Conservation (phyloP, 1,284 basidiomycete species). For the Ganoderma multipileum region DNA sequence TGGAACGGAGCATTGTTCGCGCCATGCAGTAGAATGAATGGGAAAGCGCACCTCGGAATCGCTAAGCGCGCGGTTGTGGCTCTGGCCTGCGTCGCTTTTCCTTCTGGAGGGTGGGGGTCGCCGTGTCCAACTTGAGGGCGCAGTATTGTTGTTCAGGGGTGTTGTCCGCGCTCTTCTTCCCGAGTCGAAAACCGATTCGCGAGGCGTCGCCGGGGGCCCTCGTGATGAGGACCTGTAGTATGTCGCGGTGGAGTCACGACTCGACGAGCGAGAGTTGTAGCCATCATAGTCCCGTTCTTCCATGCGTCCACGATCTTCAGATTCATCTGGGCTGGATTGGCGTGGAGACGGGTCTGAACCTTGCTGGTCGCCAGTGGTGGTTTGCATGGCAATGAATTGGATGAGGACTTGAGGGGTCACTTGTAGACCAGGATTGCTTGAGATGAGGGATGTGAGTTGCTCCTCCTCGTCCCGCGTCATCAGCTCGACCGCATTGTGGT, state of each 20-base stretch:
- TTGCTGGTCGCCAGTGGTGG: slow-evolving; percentile 52
- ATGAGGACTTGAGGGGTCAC: slow-evolving; percentile 73
- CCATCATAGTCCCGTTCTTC: slow-evolving; percentile 44
- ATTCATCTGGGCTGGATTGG: slow-evolving; percentile 20
- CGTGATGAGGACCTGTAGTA: slow-evolving; percentile 50
- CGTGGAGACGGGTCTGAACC: slow-evolving; percentile 42
- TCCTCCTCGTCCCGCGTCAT: slow-evolving; percentile 63
- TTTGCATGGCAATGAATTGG: slow-evolving; percentile 68
- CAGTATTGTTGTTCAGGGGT: slow-evolving; percentile 57
- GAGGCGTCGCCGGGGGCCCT: slow-evolving; percentile 50
- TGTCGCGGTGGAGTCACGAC: slow-evolving; percentile 56
- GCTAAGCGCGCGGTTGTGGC: slow-evolving; percentile 54
- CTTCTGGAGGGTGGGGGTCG: slow-evolving; percentile 67
- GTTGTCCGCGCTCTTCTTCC: slow-evolving; percentile 68
- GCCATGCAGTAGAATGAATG: not conserved
- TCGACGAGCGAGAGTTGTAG: slow-evolving; percentile 59
- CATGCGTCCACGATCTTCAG: slow-evolving; percentile 37
- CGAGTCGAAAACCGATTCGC: slow-evolving; percentile 68
- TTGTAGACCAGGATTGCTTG: slow-evolving; percentile 65
- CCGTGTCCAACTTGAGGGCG: slow-evolving; percentile 78
- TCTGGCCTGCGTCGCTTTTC: slow-evolving; percentile 71
- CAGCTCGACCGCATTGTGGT: slow-evolving; percentile 64
- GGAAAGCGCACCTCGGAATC: slow-evolving; percentile 68
- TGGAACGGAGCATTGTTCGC: not conserved
- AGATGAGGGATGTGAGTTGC: slow-evolving; percentile 61